A percentile compares a stretch with the other conserved stretches of the same genome.
Conservation (phyloP, 1,139 yeast species). For the Arxiozyma heterogenica region DNA sequence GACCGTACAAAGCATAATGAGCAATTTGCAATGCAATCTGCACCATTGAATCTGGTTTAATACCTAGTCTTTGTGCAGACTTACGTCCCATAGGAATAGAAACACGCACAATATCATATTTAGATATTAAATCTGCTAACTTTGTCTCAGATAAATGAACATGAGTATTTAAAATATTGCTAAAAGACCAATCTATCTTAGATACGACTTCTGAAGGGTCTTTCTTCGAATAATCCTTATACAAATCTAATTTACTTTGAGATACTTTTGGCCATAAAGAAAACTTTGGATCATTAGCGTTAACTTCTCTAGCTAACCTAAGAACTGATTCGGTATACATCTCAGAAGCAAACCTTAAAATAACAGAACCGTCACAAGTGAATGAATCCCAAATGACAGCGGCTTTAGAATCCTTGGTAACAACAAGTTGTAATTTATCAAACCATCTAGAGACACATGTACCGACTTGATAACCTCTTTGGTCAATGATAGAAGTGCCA, state of each 20-base stretch:
- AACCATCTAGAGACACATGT: constrained; percentile 75
- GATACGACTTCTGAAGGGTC: constrained; percentile 35
- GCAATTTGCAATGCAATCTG: constrained; percentile 64
- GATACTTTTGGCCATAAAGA: constrained; percentile 46
- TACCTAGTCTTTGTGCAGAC: constrained; percentile 42
- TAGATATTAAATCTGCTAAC: constrained; percentile 63
- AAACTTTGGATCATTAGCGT: constrained; percentile 51
- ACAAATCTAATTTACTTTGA: constrained; percentile 28
- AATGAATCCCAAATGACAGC: constrained; percentile 71
- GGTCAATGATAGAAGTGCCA: constrained; percentile 52
- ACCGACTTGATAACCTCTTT: constrained; percentile 56
- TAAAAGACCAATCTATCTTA: constrained; percentile 42
- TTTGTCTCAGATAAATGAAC: constrained; percentile 65
- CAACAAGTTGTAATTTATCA: constrained; percentile 62
- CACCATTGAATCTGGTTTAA: constrained; percentile 57
- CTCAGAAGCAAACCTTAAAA: constrained; percentile 63
- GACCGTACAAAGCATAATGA: constrained; percentile 65
- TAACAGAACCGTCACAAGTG: constrained; percentile 72
- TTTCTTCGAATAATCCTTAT: constrained; percentile 18
- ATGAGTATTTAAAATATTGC: constrained; percentile 40
- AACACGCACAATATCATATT: constrained; percentile 49
- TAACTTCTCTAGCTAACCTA: constrained; percentile 61
- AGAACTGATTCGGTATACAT: constrained; percentile 66
- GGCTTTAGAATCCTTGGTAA: constrained; percentile 62
- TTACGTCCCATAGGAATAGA: constrained; percentile 38